Evolutionary conservation across 129 eudicot genomes (phyloP).

Genomic region (Lonicera japonica): DNA sequence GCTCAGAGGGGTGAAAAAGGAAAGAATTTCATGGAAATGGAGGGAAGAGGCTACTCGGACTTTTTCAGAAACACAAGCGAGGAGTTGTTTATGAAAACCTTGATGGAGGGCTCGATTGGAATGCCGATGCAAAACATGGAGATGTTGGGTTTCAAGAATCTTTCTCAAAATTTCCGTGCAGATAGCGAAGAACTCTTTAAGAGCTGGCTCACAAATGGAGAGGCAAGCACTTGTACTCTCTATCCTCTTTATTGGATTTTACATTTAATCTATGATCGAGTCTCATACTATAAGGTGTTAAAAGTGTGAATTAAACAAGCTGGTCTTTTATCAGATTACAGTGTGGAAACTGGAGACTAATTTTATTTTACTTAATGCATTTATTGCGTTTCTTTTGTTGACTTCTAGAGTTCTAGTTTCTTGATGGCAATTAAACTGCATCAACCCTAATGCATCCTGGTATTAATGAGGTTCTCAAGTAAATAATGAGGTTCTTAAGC

Average conservation of each 20-base stretch:
- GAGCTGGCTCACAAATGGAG: slow-evolving; percentile 74
- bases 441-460: neutral
- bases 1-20: slow-evolving; percentile 28
- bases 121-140: slow-evolving; percentile 66
- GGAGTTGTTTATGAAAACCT: slow-evolving; percentile 53
- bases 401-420: neutral
- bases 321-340: neutral
- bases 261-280: neutral
- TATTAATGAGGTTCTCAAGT: neutral
- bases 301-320: neutral
- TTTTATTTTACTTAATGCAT: neutral
- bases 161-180: slow-evolving; percentile 40
- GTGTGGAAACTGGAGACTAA: neutral
- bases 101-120: slow-evolving; percentile 66
- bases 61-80: slow-evolving; percentile 62
- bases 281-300: neutral
- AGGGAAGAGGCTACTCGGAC: slow-evolving; percentile 57
- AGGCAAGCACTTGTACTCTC: slow-evolving; percentile 38
- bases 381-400: neutral
- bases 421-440: neutral
- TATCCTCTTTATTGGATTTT: neutral
- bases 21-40: slow-evolving; percentile 45
- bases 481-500: neutral
- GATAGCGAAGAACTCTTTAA: slow-evolving; percentile 81
- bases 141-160: slow-evolving; percentile 64